Base-by-base conservation (phyloP, 805 yeast genomes). In the Limtongozyma cylindracea region DNA sequence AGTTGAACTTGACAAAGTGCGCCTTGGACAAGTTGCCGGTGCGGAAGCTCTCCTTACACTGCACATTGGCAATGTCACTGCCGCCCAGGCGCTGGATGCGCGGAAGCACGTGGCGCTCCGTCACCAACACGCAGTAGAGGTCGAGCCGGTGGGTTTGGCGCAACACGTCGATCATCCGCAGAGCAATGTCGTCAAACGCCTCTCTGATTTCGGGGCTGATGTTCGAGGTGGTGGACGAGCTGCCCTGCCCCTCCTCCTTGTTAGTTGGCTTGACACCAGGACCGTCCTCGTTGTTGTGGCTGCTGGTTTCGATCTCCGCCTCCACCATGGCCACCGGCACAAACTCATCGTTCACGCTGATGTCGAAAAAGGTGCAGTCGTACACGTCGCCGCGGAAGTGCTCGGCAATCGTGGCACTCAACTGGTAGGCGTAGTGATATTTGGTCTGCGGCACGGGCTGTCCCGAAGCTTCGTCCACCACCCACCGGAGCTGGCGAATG, bases 321-420 rank as follows among this genome's bases (percentile, higher is more conserved):
- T 88, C 99, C 11, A 88, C 62, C 2, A 84, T 64, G 5, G 82
- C 72, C 4, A 80, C 80, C 0, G 93, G 76, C 13, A 84, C 49
- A 35, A 72, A 71, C 35, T 78, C 93, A 22, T 66, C 69, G 19
- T 73, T 78, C 21, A 74, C 60, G 26, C 58, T 60, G 3, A 77
- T 58, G 35, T 88, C 95, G 43, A 88, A 88, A 11, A 88, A 80
- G 2, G 95, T 71, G 29, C 93, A 77, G 34, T 88, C 98, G 23
- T 68, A 69, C 1, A 82, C 70, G 19, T 72, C 69, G n/a, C n/a
- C n/a, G 12, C 78, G 61, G 4, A 88, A 76, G 19, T 69, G 71
- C 25, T 78, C 54, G 10, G 82, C 88, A 21, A 88, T 48, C 0
- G 94, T 73, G 22, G 73, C 76, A 12, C 84, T 68, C 19, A 88